These are phyloP conservation scores for Ulmus americana DNA, from an alignment of 331 rosid genomes.

Conservation along the genomic window DNA sequence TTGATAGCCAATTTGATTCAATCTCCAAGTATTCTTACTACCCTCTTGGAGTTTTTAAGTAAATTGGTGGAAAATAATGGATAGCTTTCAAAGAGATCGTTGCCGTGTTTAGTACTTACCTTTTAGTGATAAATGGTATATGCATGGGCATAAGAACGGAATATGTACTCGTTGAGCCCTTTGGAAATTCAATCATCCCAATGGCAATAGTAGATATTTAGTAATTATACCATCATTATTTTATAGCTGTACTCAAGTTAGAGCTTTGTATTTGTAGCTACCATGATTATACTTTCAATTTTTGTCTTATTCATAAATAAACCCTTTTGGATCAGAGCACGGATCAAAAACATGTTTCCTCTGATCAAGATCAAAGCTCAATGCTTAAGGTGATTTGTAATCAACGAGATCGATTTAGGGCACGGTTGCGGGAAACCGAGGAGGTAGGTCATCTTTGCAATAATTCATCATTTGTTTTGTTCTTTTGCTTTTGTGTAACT, in stretches of 20 bases:
- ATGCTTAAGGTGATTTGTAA: conserved; percentile 97
- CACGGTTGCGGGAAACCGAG: conserved; percentile 85
- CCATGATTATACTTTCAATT: background rate
- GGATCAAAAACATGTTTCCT: conserved; percentile 52
- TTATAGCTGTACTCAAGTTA: too few relatives aligned
- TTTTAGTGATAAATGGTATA: background rate
- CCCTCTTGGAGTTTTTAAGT: background rate
- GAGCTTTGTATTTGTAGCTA: too few relatives aligned
- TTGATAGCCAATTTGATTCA: too few relatives aligned
- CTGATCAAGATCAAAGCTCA: conserved; percentile 87
- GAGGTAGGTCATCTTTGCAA: conserved; percentile 44
- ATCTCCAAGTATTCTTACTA: background rate
- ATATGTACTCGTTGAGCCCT: background rate
- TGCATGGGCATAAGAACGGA: background rate
- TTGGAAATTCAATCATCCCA: background rate
- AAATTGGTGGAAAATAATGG: background rate
- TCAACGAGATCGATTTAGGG: conserved; percentile 90
- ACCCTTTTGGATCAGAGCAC: conserved; percentile 45
- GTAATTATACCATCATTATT: background rate
- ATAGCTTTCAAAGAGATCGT: background rate
- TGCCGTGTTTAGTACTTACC: background rate
- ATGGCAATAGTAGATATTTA: background rate
- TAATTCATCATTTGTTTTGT: background rate
- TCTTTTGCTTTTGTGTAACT: conserved; percentile 4
- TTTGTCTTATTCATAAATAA: conserved; percentile 18